Evolutionary conservation across 768 basidiomycete species (phyloP).

Genomic region (Russula virescens): DNA sequence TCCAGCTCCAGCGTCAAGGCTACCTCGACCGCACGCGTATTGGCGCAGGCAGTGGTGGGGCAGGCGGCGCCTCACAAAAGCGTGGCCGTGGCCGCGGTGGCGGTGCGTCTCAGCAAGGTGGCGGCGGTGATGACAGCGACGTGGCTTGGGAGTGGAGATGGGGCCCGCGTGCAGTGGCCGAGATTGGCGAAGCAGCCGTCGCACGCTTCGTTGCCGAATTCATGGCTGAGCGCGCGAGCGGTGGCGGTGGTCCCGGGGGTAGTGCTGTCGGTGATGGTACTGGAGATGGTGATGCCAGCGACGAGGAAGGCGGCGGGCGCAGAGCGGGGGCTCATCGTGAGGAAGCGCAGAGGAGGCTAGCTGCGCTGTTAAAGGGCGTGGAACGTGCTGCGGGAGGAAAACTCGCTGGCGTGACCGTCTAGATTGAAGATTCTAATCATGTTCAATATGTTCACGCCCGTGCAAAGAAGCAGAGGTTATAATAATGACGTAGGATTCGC

Average conservation of each 20-base stretch:
- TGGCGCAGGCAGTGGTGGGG: constrained; percentile 39
- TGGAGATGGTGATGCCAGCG: constrained; percentile 1
- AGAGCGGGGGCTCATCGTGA: constrained; percentile 22
- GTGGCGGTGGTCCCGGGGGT: background rate
- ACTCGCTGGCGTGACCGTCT: constrained; percentile 34
- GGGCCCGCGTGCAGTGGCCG: constrained; percentile 74
- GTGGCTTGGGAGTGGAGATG: constrained; percentile 72
- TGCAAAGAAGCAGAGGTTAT: background rate
- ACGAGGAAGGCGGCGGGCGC: constrained; percentile 24
- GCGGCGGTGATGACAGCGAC: constrained; percentile 33
- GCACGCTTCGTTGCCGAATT: constrained; percentile 76
- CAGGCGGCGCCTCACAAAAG: constrained; percentile 37
- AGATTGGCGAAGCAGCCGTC: constrained; percentile 75
- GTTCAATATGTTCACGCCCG: background rate
- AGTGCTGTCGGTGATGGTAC: background rate
- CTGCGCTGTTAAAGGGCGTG: constrained; percentile 49
- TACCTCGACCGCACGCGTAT: constrained; percentile 68
- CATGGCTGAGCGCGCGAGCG: constrained; percentile 45
- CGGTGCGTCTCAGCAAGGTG: constrained; percentile 30
- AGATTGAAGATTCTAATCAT: background rate
- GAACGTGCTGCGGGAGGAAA: constrained; percentile 60
- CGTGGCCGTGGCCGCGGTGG: constrained; percentile 44
- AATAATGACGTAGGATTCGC: too few relatives aligned
- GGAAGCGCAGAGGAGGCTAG: constrained; percentile 35
- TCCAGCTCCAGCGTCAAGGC: constrained; percentile 56